Percentiles rank a stretch among this genome's conserved stretches.
Conservation (phyloP, 2,329 filamentous ascomycete species). For the Thermoascus crustaceus region DNA sequence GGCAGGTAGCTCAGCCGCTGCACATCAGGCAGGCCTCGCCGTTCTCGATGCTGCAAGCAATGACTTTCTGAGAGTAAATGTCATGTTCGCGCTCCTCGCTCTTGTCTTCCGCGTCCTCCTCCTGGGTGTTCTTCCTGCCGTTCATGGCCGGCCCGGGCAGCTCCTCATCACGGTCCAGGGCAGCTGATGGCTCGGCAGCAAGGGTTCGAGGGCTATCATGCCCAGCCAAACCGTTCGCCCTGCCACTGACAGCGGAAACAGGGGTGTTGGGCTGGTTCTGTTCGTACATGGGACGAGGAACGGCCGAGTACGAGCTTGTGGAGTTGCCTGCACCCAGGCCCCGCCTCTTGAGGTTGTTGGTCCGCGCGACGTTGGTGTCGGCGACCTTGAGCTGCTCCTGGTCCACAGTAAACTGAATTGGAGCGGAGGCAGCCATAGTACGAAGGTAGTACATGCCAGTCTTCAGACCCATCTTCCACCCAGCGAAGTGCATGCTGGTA, state of each 20-base stretch:
- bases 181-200: constrained; percentile 57
- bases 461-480: constrained; percentile 98
- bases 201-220: constrained; percentile 33
- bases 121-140: constrained; percentile 23
- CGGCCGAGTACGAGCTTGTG: constrained; percentile 50
- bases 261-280: constrained; percentile 38
- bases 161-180: constrained; percentile 57
- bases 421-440: constrained; percentile 91
- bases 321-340: constrained; percentile 50
- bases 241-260: constrained; percentile 36
- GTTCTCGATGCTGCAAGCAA: constrained; percentile 96
- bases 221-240: too few relatives aligned
- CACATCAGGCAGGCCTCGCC: constrained; percentile 94
- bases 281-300: constrained; percentile 60
- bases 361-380: constrained; percentile 68
- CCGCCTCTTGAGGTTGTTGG: constrained; percentile 59
- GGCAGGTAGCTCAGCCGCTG: constrained; percentile 59
- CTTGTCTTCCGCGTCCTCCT: constrained; percentile 63
- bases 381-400: constrained; percentile 85
- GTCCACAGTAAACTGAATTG: constrained; percentile 98
- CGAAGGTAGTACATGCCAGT: constrained; percentile 99
- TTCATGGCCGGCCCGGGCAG: constrained; percentile 50
- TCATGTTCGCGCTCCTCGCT: constrained; percentile 73
- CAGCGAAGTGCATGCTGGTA: constrained; percentile 97
- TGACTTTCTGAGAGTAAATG: constrained; percentile 88